Evolutionary conservation across 805 yeast genomes (phyloP), one percentile per base, ranked within the genome.

Genomic region (Barnettozyma wickerhamii): DNA sequence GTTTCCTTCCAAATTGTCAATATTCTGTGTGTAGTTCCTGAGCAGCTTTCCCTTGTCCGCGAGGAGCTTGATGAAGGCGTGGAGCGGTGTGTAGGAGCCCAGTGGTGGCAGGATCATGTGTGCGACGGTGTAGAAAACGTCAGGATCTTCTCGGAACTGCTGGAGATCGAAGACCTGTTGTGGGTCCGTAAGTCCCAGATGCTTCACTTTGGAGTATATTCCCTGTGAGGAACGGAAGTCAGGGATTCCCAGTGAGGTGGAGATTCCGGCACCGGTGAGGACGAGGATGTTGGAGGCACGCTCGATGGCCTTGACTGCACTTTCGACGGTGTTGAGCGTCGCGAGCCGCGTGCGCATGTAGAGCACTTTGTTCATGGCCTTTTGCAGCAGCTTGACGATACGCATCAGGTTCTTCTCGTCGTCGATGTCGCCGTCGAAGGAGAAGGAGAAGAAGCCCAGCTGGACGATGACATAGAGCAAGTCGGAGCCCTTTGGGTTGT

Each of bases 171-270:
- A 89, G 32, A 88, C 96, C 52, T 86, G 91, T 57, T 89, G 96
- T 0, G 97, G 96, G 52, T 89, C 96, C 37, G 73, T 75, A 26
- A 89, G 63, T 0, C 93, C 90, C 41, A 86, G 61, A 52, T 75
- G 73, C 38, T 72, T 71, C 50, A 90, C 72, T 52, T 74, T 75
- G 2, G 86, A 71, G 61, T 89, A 89, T 40, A 89, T 74, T 36
- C 97, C 97, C 48, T 81, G 72, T n/a, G 86, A 79, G 0, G 96
- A 87, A 57, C 97, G 73, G 64, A 89, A 88, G 63, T 88, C 96
- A 0, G 96, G 96, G 40, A 88, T 89, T 7, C 96, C 96, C 40
- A 88, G 64, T 2, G 88, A 78, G 3, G 96, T 88, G 27, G 95
- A 84, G 40, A 89, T 87, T 19, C 97, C 97, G 0, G 97, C 97